Conservation (phyloP, 306 rosid genomes). For the Cucurbita pepo region DNA sequence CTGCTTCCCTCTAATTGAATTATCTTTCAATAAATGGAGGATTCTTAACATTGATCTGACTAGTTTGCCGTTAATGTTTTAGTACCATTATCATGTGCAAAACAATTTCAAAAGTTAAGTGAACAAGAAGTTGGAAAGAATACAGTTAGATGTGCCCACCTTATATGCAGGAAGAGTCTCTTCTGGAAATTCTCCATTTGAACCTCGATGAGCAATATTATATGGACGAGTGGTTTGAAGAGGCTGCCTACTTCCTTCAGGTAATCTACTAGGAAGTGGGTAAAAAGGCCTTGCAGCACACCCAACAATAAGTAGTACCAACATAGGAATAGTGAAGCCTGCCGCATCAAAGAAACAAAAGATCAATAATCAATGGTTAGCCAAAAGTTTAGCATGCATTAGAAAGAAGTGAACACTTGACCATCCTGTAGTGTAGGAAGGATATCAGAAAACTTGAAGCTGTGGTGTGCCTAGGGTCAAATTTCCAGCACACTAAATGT, state of each 20-base stretch:
- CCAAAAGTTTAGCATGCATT: neutral
- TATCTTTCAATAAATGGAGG: neutral
- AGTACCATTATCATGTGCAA: neutral
- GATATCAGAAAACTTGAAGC: neutral
- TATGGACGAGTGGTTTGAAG: constrained; percentile 63
- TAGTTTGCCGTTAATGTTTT: neutral
- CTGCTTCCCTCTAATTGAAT: neutral
- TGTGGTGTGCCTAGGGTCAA: neutral
- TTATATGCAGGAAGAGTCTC: constrained; percentile 65
- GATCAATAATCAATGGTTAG: neutral
- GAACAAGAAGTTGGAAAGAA: neutral
- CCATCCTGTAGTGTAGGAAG: neutral
- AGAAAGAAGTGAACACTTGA: neutral
- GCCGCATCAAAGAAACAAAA: constrained; percentile 5
- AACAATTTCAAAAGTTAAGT: neutral
- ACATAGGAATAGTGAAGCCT: constrained; percentile 33
- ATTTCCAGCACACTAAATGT: neutral
- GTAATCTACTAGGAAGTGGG: constrained; percentile 42
- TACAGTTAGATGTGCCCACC: constrained; percentile 19
- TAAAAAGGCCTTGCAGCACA: constrained; percentile 48
- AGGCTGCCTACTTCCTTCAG: constrained; percentile 23
- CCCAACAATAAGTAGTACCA: constrained; percentile 33
- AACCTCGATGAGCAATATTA: constrained; percentile 85
- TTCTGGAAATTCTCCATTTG: constrained; percentile 89
- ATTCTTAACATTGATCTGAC: neutral